Base-by-base conservation (phyloP, 2,329 filamentous ascomycete genomes). In the Cordyceps cateniannulata region DNA sequence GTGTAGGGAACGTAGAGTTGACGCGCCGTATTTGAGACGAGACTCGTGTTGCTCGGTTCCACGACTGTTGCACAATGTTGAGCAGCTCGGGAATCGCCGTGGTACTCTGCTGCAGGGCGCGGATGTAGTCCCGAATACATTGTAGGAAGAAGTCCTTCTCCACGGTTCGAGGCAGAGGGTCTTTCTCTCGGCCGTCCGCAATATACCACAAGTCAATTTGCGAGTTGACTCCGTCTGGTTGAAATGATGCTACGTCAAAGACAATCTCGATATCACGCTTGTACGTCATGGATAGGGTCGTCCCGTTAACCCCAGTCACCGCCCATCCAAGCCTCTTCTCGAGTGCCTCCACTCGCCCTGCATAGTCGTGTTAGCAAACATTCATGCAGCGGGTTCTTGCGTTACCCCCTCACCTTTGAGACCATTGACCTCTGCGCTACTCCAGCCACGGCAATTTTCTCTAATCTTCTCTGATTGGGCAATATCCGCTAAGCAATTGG, bases 361-460 rank as follows among this genome's bases (percentile, higher is more conserved):
- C 59, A 47, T 45, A 35, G 22, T 42, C n/a, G 49, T 54, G 71
- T 84, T 70, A 82, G 76, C 63, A 55, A 62, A 61, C 18, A 52
- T 45, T 1, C 22, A 42, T 38, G 38, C 24, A 32, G n/a, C 24
- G 52, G 24, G 25, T 25, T n/a, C 38, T 32, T 35, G 38, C 10
- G 20, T 40, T 42, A 51, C 24, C 3, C 38, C 50, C 69, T 32
- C 80, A 90, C 89, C 83, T 81, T 93, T 92, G n/a, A 96, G 79
- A 44, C 79, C 77, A 64, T 83, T 83, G 64, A 98, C 90, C 74
- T 98, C 95, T 29, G 82, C 86, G 57, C 87, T 85, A 61, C 88
- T 93, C 88, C 93, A 97, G 44, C 93, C 93, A 58, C 93, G 86
- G 71, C 89, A 96, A 68, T 96, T 90, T 71, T 97, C 92, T 63